These are phyloP conservation scores for Fusarium sp. DNA, from an alignment of 2,329 filamentous ascomycete genomes.

Conservation along the genomic window DNA sequence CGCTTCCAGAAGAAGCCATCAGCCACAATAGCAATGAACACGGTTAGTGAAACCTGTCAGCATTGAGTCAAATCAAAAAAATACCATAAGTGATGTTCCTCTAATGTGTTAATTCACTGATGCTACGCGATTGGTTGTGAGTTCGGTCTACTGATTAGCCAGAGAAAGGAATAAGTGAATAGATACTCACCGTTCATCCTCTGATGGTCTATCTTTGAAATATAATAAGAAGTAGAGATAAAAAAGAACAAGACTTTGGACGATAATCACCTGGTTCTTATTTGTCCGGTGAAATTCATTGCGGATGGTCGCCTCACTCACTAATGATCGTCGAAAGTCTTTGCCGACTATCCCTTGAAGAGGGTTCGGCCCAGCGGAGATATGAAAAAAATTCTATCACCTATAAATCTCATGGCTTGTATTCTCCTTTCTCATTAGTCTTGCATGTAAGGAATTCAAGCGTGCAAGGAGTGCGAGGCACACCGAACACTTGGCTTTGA, in stretches of 20 bases:
- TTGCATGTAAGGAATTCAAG: neutral
- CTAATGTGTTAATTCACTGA: neutral
- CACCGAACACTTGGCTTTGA: neutral
- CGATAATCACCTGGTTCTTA: rapidly evolving
- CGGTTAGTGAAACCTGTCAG: neutral
- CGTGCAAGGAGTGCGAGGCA: neutral
- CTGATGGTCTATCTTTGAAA: neutral
- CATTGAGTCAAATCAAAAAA: neutral
- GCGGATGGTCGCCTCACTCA: neutral
- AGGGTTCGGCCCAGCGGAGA: neutral
- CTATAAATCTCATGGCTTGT: neutral
- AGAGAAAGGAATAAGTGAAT: neutral
- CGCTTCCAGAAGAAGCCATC: neutral
- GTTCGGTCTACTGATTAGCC: neutral
- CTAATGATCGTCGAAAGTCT: neutral
- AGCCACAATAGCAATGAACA: neutral
- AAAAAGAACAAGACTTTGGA: too few species aligned
- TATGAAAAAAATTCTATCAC: neutral
- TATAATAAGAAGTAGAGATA: too few species aligned
- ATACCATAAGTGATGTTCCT: neutral
- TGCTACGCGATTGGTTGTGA: neutral
- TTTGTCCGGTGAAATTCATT: neutral
- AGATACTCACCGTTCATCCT: neutral
- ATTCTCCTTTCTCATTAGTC: neutral
- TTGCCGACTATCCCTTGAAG: neutral